phyloP scores from a whole-genome alignment of 2,329 filamentous ascomycete species.

The Pyrenochaeta sp. region DNA sequence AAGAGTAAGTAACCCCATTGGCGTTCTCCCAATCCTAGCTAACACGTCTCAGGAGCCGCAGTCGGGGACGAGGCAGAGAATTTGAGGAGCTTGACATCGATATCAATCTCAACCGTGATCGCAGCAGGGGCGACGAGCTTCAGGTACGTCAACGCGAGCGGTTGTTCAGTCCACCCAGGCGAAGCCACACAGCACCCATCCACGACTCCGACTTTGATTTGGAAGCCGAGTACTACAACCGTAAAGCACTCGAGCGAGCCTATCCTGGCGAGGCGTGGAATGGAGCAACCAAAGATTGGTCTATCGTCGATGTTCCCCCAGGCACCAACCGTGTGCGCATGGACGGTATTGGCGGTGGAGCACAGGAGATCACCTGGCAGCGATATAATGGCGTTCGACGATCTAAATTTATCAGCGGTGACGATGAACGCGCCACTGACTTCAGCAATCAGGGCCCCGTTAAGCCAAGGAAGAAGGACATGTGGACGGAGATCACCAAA shows the following conservation, averaged over 20 bases:
- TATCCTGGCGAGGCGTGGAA: conserved; percentile 77
- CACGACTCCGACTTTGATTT: conserved; percentile 58
- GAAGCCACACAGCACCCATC: conserved; percentile 42
- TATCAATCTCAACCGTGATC: conserved; percentile 68
- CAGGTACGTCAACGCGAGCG: conserved; percentile 47
- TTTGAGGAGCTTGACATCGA: conserved; percentile 73
- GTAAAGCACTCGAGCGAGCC: conserved; percentile 73
- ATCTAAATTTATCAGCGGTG: conserved; percentile 77
- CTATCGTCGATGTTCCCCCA: conserved; percentile 83
- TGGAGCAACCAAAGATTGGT: conserved; percentile 79
- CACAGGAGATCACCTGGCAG: conserved; percentile 80
- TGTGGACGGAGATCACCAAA: conserved; percentile 98
- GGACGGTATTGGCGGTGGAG: conserved; percentile 79
- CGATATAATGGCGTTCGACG: conserved; percentile 80
- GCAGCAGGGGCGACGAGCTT: conserved; percentile 33
- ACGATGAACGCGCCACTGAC: conserved; percentile 59
- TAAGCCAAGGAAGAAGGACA: conserved; percentile 57
- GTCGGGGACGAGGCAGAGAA: conserved; percentile 56
- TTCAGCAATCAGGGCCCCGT: conserved; percentile 45
- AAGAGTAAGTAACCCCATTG: conserved; percentile 49
- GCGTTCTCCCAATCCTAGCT: conserved; percentile 1
- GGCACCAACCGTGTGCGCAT: conserved; percentile 83
- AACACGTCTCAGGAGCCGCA: conserved; percentile 35
- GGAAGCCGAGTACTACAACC: conserved; percentile 70
- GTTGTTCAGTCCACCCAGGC: conserved; percentile 56